Conservation (phyloP, 495 filamentous ascomycete species). For the Letharia columbiana region DNA sequence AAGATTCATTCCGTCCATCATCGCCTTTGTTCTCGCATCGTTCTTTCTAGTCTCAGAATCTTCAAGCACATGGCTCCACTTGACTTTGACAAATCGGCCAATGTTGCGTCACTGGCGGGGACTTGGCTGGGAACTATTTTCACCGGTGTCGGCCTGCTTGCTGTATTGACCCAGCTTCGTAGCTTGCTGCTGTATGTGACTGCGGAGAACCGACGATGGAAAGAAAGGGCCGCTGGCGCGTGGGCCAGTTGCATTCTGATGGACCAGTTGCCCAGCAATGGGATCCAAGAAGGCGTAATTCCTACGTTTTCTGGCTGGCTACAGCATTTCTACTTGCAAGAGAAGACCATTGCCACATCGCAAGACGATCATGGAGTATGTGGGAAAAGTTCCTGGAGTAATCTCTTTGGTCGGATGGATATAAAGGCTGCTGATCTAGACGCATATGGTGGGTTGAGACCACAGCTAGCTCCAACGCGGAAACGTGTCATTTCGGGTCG, state of each 20-base stretch:
- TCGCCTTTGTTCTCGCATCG: too few relatives aligned
- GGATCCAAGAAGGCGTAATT: background rate
- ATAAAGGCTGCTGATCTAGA: slow-evolving; percentile 4
- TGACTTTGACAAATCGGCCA: background rate
- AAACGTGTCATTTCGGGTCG: too few relatives aligned
- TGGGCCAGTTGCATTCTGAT: slow-evolving; percentile 4
- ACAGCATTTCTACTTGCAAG: background rate
- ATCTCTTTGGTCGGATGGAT: slow-evolving; percentile 3
- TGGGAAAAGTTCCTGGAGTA: slow-evolving; percentile 7
- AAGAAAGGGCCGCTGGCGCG: background rate
- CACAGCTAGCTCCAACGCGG: background rate
- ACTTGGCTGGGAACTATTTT: slow-evolving; percentile 7
- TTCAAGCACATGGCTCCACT: slow-evolving; percentile 5
- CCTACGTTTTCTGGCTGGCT: slow-evolving; percentile 7
- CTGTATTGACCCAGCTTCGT: slow-evolving; percentile 2
- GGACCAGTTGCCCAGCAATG: background rate
- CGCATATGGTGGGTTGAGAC: background rate
- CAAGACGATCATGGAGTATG: slow-evolving; percentile 3
- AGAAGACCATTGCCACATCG: background rate
- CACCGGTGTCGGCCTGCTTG: slow-evolving; percentile 6
- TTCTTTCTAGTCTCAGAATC: too few relatives aligned
- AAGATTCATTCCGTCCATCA: too few relatives aligned
- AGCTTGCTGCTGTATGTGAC: background rate
- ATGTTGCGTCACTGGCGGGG: background rate
- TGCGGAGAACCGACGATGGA: background rate